Base-by-base conservation (phyloP, 75 land plant species). In the Pseudotsuga menziesii region DNA sequence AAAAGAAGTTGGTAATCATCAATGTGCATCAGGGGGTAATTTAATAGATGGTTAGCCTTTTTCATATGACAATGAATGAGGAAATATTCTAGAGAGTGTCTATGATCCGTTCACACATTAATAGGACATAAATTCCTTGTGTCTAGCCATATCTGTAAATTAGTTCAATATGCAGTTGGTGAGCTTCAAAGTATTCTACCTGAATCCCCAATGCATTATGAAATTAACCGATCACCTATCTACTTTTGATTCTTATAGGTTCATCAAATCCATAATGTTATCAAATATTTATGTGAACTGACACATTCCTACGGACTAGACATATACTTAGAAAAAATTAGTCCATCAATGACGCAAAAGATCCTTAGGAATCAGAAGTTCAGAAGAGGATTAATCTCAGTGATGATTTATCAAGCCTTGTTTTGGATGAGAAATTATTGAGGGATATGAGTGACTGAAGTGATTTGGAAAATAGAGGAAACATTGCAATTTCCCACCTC, bases 271-370 rank as follows among this genome's bases (percentile, higher is more conserved):
- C 87, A 72, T 29, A 90, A 90, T 61, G 75, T 94, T 41, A 76
- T 87, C 26, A 92, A 89, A 13, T 92, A 89, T 74, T 80, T 94
- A 78, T 91, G 86, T 74, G 95, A 92, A 11, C 67, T 94, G 11
- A 88, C 87, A 16, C 86, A 84, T 55, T 79, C 93, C 20, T 92
- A 90, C 82, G 93, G 95, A 12, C 39, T 90, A 57, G 84, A 82
- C 35, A 79, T 83, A 58, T 84, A 74, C 72, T 76, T 85, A 23
- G 90, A 88, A 25, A 91, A 80, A 62, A 81, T 57, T 56, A 78
- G 61, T 61, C 7, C 60, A 27, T 19, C 35, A 6, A 86, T 59
- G 86, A 80, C 73, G 58, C 60, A 0, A 44, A 23, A 75, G 63
- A 0, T 44, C n/a, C 5, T 55, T 71, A 75, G 39, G 77, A 77